Percentiles rank a stretch among this genome's conserved stretches.
phyloP scores from a whole-genome alignment of 2,329 filamentous ascomycete genomes.

The Myriosclerotinia curreyana region DNA sequence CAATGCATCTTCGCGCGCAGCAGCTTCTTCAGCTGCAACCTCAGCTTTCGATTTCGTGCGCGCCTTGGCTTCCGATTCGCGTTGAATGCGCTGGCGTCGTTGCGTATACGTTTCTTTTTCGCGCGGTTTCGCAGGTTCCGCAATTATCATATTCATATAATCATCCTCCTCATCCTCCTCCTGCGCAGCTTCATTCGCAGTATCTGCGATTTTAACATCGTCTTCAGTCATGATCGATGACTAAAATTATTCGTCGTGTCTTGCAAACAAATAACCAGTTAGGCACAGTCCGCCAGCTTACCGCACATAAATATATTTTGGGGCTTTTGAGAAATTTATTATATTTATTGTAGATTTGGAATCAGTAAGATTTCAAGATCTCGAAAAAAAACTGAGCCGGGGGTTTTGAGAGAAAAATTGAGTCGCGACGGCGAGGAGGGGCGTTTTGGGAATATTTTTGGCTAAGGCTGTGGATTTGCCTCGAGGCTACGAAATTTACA shows the following conservation, averaged over 20 bases:
- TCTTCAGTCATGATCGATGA: not conserved
- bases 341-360: not conserved
- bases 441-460: not conserved
- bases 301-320: not conserved
- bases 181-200: not conserved
- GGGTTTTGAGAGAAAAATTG: not conserved
- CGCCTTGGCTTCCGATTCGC: constrained; percentile 65
- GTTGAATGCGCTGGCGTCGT: constrained; percentile 44
- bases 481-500: constrained; percentile 2
- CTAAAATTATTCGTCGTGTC: not conserved
- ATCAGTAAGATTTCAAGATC: not conserved
- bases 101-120: constrained; percentile 62
- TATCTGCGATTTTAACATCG: not conserved
- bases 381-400: not conserved
- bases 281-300: not conserved
- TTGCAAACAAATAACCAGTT: not conserved
- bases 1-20: constrained; percentile 71
- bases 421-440: not conserved
- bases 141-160: constrained; percentile 95
- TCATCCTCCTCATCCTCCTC: constrained; percentile 64
- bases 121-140: constrained; percentile 53
- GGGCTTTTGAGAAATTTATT: not conserved
- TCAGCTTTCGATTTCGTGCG: constrained; percentile 78
- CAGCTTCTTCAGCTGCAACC: constrained; percentile 68
- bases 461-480: not conserved